Conservation (phyloP, 257 asterid genomes). For the Solanum rostratum region DNA sequence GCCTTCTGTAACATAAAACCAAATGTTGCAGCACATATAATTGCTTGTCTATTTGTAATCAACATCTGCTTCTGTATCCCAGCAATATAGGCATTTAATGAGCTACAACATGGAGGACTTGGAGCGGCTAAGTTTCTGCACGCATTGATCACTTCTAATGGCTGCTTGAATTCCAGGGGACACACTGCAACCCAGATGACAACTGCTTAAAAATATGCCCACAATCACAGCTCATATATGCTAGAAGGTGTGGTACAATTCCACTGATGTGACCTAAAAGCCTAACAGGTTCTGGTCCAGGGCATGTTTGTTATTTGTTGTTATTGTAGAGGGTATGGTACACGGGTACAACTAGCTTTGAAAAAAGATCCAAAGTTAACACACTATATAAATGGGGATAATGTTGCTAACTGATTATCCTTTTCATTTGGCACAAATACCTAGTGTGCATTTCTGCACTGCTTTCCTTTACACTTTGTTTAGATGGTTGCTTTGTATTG, state of each 20-base stretch:
- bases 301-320: not conserved
- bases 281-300: not conserved
- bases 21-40: slow-evolving; percentile 69
- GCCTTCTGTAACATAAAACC: slow-evolving; percentile 86
- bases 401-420: not conserved
- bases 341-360: not conserved
- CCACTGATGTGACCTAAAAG: not conserved
- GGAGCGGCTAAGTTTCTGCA: slow-evolving; percentile 74
- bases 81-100: slow-evolving; percentile 57
- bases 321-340: not conserved
- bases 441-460: not conserved
- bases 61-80: slow-evolving; percentile 81
- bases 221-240: not conserved
- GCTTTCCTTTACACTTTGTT: not conserved
- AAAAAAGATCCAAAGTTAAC: not conserved
- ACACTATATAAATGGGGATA: not conserved
- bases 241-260: not conserved
- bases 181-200: slow-evolving; percentile 43
- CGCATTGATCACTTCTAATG: slow-evolving; percentile 66
- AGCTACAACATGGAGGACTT: slow-evolving; percentile 81
- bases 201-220: not conserved
- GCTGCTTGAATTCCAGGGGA: slow-evolving; percentile 74
- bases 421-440: not conserved
- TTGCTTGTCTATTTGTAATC: slow-evolving; percentile 90
- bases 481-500: too few relatives aligned